Evolutionary conservation across 208 protist genomes (phyloP).

Genomic region (Crithidia acanthocephali): DNA sequence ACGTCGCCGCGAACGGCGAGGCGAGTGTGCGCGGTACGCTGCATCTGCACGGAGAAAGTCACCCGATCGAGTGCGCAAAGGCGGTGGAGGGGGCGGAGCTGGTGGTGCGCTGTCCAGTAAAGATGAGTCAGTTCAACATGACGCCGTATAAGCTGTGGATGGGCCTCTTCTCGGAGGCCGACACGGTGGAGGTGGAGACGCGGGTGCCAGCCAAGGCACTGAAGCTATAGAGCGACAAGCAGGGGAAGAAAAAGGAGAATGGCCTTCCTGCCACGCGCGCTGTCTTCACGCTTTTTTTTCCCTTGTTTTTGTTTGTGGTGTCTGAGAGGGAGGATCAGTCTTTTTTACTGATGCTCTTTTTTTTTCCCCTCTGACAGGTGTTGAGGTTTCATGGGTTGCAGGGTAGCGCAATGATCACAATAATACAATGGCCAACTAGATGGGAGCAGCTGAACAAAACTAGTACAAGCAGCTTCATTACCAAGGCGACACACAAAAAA

Average conservation of each 20-base stretch:
- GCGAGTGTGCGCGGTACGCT: conserved; percentile 56
- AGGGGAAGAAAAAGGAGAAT: too few species aligned
- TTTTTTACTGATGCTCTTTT: too few species aligned
- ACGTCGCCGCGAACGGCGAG: conserved; percentile 46
- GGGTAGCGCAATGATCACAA: too few species aligned
- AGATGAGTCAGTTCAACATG: conserved; percentile 61
- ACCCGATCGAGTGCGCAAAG: conserved; percentile 66
- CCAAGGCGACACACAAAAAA: too few species aligned
- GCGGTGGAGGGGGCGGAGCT: conserved; percentile 72
- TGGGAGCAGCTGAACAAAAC: too few species aligned
- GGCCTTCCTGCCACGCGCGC: not conserved
- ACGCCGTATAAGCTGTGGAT: conserved; percentile 61
- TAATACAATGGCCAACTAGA: too few species aligned
- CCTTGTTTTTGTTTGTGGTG: not conserved
- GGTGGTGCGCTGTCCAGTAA: conserved; percentile 80
- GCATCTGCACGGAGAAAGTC: conserved; percentile 60
- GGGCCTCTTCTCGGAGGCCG: conserved; percentile 74
- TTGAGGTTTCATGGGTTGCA: too few species aligned
- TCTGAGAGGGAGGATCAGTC: too few species aligned
- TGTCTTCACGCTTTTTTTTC: not conserved
- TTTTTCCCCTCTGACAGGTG: too few species aligned
- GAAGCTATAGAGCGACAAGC: conserved; percentile 53
- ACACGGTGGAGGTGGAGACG: conserved; percentile 83
- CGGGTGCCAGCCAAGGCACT: conserved; percentile 65
- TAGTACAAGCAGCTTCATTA: too few species aligned